phyloP scores from a whole-genome alignment of 768 basidiomycete genomes.

The Leccinum variicolor region DNA sequence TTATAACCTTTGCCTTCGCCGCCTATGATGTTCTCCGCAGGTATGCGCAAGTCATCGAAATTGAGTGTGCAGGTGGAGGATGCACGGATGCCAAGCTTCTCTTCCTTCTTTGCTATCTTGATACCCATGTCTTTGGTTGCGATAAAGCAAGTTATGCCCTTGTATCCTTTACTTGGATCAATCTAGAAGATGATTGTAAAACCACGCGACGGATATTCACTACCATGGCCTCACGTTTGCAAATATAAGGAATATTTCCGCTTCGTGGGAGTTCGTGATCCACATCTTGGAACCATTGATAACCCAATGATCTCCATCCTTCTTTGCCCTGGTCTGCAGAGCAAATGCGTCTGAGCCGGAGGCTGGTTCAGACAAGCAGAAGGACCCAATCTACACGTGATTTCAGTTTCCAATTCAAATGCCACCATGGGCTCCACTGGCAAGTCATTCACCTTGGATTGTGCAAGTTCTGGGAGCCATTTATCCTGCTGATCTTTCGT shows the following conservation, averaged over 20 bases:
- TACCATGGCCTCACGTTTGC: slow-evolving; percentile 68
- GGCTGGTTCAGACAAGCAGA: slow-evolving; percentile 89
- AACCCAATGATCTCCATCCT: slow-evolving; percentile 81
- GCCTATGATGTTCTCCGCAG: slow-evolving; percentile 85
- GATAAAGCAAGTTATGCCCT: slow-evolving; percentile 97
- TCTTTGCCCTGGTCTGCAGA: slow-evolving; percentile 87
- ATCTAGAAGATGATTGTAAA: slow-evolving; percentile 37
- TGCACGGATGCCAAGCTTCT: slow-evolving; percentile 95
- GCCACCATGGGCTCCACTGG: not conserved
- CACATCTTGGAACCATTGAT: slow-evolving; percentile 99
- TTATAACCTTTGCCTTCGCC: slow-evolving; percentile 93
- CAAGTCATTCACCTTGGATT: slow-evolving; percentile 56
- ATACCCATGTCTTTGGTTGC: slow-evolving; percentile 97
- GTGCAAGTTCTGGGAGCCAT: slow-evolving; percentile 81
- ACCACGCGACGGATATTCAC: not conserved
- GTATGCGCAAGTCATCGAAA: slow-evolving; percentile 91
- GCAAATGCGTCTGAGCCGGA: slow-evolving; percentile 98
- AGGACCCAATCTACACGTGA: slow-evolving; percentile 76
- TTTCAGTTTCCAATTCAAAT: slow-evolving; percentile 2
- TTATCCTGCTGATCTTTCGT: slow-evolving; percentile 81
- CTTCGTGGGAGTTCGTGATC: slow-evolving; percentile 95
- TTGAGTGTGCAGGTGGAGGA: slow-evolving; percentile 93
- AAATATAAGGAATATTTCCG: slow-evolving; percentile 90
- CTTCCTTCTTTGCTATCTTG: slow-evolving; percentile 97
- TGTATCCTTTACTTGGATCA: slow-evolving; percentile 93